These are phyloP conservation scores for Macrolepiota dolichaula DNA, from an alignment of 768 basidiomycete species.

Conservation along the genomic window DNA sequence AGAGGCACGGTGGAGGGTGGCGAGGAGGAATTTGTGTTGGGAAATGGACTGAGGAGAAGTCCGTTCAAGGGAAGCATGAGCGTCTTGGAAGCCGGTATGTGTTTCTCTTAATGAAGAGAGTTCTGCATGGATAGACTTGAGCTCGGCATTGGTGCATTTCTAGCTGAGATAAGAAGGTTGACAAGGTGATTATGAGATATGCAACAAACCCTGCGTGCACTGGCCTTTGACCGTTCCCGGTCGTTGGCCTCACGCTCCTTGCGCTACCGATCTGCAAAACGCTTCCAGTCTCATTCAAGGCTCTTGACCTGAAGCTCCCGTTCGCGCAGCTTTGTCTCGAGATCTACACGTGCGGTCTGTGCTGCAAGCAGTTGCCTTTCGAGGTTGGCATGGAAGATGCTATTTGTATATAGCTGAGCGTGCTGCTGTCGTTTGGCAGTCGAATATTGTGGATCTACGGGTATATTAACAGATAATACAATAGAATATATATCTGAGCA, in stretches of 20 bases:
- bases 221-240: slow-evolving; percentile 42
- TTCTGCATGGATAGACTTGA: too few relatives aligned
- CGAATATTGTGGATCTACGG: slow-evolving; percentile 59
- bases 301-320: slow-evolving; percentile 59
- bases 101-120: slow-evolving; percentile 53
- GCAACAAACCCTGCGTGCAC: slow-evolving; percentile 57
- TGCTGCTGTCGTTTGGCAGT: slow-evolving; percentile 67
- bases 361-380: slow-evolving; percentile 66
- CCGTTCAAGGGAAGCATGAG: slow-evolving; percentile 45
- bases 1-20: slow-evolving; percentile 42
- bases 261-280: slow-evolving; percentile 63
- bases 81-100: slow-evolving; percentile 58
- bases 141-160: too few relatives aligned
- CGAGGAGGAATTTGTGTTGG: too few relatives aligned
- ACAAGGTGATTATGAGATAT: too few relatives aligned
- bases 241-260: slow-evolving; percentile 71
- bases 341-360: slow-evolving; percentile 57
- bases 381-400: slow-evolving; percentile 57
- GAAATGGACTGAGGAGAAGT: slow-evolving; percentile 46
- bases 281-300: slow-evolving; percentile 68
- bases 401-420: slow-evolving; percentile 57
- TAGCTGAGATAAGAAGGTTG: too few relatives aligned
- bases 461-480: too few relatives aligned
- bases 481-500: slow-evolving; percentile 12
- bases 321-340: slow-evolving; percentile 68